Conservation (phyloP, 2,329 filamentous ascomycete genomes). For the Penicillium sp. region DNA sequence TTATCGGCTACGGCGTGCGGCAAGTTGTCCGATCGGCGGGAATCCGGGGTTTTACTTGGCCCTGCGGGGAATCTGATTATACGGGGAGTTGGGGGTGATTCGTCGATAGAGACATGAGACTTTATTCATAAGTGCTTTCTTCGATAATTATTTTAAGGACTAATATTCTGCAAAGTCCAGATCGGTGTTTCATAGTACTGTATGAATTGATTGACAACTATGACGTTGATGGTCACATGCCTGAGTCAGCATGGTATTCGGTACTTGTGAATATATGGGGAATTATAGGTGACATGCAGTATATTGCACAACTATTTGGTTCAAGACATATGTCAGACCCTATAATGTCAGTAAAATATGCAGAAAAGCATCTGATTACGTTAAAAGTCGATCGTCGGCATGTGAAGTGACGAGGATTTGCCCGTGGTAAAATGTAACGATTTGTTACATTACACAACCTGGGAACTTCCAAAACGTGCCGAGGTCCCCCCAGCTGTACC, state of each 20-base stretch:
- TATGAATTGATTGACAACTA: not conserved
- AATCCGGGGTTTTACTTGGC: slow-evolving; percentile 18
- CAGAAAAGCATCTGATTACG: not conserved
- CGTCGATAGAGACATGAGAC: slow-evolving; percentile 3
- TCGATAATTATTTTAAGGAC: not conserved
- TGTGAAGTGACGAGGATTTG: slow-evolving; percentile 33
- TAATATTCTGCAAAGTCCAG: not conserved
- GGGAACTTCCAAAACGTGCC: slow-evolving; percentile 28
- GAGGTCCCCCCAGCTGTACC: slow-evolving; percentile 35
- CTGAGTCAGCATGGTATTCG: slow-evolving; percentile 39
- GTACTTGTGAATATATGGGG: not conserved
- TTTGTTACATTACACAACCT: slow-evolving; percentile 16
- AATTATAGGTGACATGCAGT: not conserved
- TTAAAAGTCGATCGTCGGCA: slow-evolving; percentile 28
- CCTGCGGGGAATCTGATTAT: slow-evolving; percentile 10
- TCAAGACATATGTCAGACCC: not conserved
- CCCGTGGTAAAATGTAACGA: slow-evolving; percentile 20
- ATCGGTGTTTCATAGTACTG: not conserved
- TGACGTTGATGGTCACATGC: slow-evolving; percentile 27
- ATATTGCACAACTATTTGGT: not conserved
- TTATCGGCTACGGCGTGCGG: slow-evolving; percentile 15
- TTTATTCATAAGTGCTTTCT: not conserved
- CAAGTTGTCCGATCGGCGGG: slow-evolving; percentile 18
- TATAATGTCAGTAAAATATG: not conserved
- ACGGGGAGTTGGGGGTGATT: not conserved